phyloP scores from a whole-genome alignment of 805 yeast species.

The Candida odintsovae region DNA sequence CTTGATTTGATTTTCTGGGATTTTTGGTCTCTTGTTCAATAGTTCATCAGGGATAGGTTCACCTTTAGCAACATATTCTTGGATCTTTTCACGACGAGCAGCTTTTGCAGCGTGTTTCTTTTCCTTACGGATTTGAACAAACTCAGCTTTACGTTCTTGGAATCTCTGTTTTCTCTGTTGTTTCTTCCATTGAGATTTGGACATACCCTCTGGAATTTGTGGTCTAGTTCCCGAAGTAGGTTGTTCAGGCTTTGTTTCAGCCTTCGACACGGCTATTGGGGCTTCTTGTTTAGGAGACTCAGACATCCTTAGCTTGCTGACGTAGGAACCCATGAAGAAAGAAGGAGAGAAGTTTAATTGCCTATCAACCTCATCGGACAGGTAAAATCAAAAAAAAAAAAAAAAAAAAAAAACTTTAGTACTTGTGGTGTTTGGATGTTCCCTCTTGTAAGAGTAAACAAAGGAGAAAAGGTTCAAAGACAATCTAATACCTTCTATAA shows the following conservation, averaged over 20 bases:
- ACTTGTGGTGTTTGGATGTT: slow-evolving; percentile 9
- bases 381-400: not conserved
- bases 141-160: slow-evolving; percentile 61
- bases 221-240: slow-evolving; percentile 11
- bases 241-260: slow-evolving; percentile 1
- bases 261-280: not conserved
- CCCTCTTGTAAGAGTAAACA: not conserved
- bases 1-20: slow-evolving; percentile 36
- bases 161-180: slow-evolving; percentile 50
- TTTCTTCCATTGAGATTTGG: slow-evolving; percentile 80
- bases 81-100: slow-evolving; percentile 33
- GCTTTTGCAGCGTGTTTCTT: slow-evolving; percentile 44
- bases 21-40: slow-evolving; percentile 30
- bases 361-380: too few species aligned
- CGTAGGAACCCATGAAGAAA: not conserved
- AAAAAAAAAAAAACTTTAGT: not conserved
- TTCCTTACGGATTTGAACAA: slow-evolving; percentile 44
- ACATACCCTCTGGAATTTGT: slow-evolving; percentile 76
- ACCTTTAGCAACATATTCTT: slow-evolving; percentile 31
- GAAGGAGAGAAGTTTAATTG: too few species aligned
- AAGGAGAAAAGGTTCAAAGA: not conserved
- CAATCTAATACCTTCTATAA: not conserved
- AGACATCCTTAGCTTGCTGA: not conserved
- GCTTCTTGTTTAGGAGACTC: not conserved
- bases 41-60: slow-evolving; percentile 35